phyloP scores from a whole-genome alignment of 2,329 filamentous ascomycete species.

The Aspergillus texensis region DNA sequence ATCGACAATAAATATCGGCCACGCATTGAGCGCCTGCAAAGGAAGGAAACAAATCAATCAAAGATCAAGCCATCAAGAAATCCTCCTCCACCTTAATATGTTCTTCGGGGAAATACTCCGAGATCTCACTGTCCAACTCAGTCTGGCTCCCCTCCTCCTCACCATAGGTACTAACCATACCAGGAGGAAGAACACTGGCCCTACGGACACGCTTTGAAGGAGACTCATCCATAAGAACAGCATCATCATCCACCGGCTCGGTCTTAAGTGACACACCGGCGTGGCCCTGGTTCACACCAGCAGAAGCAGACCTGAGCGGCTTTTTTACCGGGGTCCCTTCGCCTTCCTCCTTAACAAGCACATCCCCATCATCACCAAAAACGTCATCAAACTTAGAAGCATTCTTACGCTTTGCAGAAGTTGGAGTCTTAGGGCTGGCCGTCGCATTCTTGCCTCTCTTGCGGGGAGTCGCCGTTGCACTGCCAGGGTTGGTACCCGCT shows the following conservation, averaged over 20 bases:
- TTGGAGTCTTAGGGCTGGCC: constrained; percentile 14
- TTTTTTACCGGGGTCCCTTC: constrained; percentile 5
- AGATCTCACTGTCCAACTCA: constrained; percentile 22
- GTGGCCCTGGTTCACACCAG: constrained; percentile 6
- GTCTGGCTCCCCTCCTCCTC: constrained; percentile 3
- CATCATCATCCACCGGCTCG: background rate
- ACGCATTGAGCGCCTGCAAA: background rate
- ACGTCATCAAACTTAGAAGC: background rate
- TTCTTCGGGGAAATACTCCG: constrained; percentile 24
- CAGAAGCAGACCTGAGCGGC: constrained; percentile 7
- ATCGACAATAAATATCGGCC: background rate
- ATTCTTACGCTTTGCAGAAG: constrained; percentile 23
- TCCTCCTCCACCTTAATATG: constrained; percentile 7
- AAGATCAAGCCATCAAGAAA: constrained; percentile 4
- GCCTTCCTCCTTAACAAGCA: constrained; percentile 17
- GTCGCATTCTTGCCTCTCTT: constrained; percentile 14
- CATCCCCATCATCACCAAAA: constrained; percentile 2
- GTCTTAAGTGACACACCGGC: constrained; percentile 2
- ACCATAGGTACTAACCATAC: constrained; percentile 21
- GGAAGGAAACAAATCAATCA: background rate
- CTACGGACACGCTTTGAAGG: constrained; percentile 25
- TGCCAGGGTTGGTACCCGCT: background rate
- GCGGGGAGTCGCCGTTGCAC: constrained; percentile 15
- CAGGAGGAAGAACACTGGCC: constrained; percentile 18
- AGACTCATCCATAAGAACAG: background rate